Percentiles rank a stretch among this genome's conserved stretches.
These are phyloP conservation scores for Naganishia randhawae DNA, from an alignment of 768 basidiomycete species.

Conservation along the genomic window DNA sequence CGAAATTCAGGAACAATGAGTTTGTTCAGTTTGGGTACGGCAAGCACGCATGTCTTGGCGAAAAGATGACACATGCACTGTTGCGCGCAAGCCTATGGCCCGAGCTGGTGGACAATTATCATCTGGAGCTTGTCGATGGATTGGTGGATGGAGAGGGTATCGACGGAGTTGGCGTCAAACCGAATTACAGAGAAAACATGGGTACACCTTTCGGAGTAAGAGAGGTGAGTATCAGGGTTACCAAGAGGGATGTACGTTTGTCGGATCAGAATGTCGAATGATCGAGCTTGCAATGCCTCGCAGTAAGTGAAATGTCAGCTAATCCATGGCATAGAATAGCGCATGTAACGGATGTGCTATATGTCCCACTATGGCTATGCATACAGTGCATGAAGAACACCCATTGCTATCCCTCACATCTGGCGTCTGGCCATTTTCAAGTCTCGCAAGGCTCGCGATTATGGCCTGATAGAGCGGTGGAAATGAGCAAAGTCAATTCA, in stretches of 20 bases:
- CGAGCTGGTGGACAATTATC: constrained; percentile 1
- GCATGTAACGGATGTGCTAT: too few relatives aligned
- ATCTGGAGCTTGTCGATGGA: neutral
- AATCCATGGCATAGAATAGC: too few relatives aligned
- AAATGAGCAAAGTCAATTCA: too few relatives aligned
- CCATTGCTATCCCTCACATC: too few relatives aligned
- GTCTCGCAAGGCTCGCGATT: too few relatives aligned
- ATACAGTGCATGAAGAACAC: too few relatives aligned
- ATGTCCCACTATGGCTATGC: too few relatives aligned
- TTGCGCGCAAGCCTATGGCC: constrained; percentile 1
- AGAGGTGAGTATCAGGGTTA: neutral
- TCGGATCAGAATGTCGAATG: neutral
- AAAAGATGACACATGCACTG: constrained; percentile 18
- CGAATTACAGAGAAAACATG: constrained; percentile 14
- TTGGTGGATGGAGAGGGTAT: constrained; percentile 8
- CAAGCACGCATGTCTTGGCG: constrained; percentile 7
- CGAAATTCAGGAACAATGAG: constrained; percentile 5
- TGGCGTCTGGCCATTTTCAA: too few relatives aligned
- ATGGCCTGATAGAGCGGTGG: too few relatives aligned
- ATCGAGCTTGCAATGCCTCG: neutral
- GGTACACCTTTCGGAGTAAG: constrained; percentile 3
- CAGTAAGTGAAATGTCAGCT: too few relatives aligned
- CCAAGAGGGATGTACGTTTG: neutral
- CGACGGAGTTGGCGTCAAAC: constrained; percentile 11
- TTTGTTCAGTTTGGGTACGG: constrained; percentile 14